Base-by-base conservation (phyloP, 2,329 filamentous ascomycete genomes). In the Helminthosporium solani region DNA sequence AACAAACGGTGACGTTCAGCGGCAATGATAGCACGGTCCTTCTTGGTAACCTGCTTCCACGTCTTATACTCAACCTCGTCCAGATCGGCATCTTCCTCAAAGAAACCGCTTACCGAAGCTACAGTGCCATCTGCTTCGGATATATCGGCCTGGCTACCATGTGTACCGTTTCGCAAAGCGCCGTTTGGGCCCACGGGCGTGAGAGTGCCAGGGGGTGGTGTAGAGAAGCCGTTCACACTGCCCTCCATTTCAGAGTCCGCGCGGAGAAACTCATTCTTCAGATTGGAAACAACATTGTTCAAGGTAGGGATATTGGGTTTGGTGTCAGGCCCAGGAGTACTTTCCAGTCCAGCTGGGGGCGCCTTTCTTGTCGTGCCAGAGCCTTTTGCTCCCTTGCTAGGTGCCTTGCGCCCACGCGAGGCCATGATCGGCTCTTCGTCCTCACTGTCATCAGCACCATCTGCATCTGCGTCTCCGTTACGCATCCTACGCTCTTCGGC, bases 31-130 rank as follows among this genome's bases (percentile, higher is more conserved):
- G 94, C 94, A 52, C 94, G 85, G 62, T 96, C 91, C 67, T 94
- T 96, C 73, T 97, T 97, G 2, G 94, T 99, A 33, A 96, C 90
- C 70, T 97, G 92, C 74, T 97, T 99, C 94, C 95, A 99, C 28
- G 94, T 88, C 68, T 95, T 95, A 73, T 94, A 96, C 65, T 96
- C 92, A 2, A 81, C 74, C 47, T 97, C 91, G 58, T 97, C 91
- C 58, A 95, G 84, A 56, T 90, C 90, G 11, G 82, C 80, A 57
- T 95, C 88, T 58, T 95, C 87, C 41, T 85, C 82, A 16, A 87
- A 76, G 66, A 87, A 78, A 18, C 83, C 84, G 54, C 83, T 85
- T 31, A 89, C 75, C 2, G 85, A 85, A 5, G 85, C 81, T n/a
- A 71, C 73, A 28, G 76, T 70, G 0, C 82, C 87, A 64, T 97